Percentiles rank a stretch among this genome's conserved stretches.
Evolutionary conservation across 805 yeast genomes (phyloP).

Genomic region (Metschnikowia drakensbergensis): DNA sequence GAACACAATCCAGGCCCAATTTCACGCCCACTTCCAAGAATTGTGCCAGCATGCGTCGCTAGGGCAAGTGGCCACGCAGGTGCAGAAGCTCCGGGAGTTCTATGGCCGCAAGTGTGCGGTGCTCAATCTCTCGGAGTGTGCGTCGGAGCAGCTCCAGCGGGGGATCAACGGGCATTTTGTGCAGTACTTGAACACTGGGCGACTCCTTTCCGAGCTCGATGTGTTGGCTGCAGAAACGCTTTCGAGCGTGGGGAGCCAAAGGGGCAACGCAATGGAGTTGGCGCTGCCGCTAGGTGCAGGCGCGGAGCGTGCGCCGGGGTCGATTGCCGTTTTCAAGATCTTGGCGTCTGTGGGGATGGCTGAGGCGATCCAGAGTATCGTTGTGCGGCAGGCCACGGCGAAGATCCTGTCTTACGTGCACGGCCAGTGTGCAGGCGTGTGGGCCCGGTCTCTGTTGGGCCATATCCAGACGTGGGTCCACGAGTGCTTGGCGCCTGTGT

Average conservation of each 20-base stretch:
- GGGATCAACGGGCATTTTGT: conserved; percentile 30
- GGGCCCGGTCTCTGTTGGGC: conserved; percentile 37
- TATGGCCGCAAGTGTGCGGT: conserved; percentile 22
- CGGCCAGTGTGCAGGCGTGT: conserved; percentile 28
- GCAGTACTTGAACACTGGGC: conserved; percentile 13
- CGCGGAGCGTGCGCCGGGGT: not conserved
- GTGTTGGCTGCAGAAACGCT: not conserved
- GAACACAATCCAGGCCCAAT: conserved; percentile 28
- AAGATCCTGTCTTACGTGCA: conserved; percentile 33
- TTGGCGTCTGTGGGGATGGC: conserved; percentile 15
- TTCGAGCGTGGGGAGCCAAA: not conserved
- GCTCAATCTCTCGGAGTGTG: conserved; percentile 21
- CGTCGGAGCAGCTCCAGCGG: conserved; percentile 23
- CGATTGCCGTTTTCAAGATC: not conserved
- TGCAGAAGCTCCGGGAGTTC: conserved; percentile 21
- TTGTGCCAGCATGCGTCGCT: conserved; percentile 5
- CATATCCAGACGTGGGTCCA: conserved; percentile 37
- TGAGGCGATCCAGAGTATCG: conserved; percentile 16
- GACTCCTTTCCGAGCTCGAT: conserved; percentile 7
- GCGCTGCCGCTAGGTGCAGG: not conserved
- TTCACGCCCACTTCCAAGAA: conserved; percentile 14
- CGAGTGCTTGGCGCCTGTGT: conserved; percentile 36
- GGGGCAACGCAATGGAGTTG: not conserved
- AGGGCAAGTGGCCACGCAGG: conserved; percentile 6
- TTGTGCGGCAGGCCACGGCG: conserved; percentile 36